These are phyloP conservation scores for Cryphonectria japonica DNA, from an alignment of 2,329 filamentous ascomycete species.

Conservation along the genomic window DNA sequence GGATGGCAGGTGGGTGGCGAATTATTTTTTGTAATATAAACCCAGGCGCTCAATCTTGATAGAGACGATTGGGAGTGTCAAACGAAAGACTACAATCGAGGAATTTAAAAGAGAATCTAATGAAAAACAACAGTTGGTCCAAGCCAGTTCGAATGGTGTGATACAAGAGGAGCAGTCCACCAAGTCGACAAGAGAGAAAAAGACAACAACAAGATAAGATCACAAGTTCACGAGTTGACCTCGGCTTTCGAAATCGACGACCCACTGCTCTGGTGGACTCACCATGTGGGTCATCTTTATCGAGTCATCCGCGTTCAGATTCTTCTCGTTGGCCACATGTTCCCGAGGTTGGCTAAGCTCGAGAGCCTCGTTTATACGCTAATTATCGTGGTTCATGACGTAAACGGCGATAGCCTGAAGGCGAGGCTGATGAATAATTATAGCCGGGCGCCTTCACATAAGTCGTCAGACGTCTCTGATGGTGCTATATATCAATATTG, in stretches of 20 bases:
- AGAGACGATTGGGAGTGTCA: not conserved
- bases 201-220: constrained; percentile 24
- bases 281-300: constrained; percentile 14
- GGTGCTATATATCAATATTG: not conserved
- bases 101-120: not conserved
- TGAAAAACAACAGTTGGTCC: not conserved
- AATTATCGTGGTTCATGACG: not conserved
- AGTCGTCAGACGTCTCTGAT: not conserved
- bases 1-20: not conserved
- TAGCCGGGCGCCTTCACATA: not conserved
- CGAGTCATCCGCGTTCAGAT: constrained; percentile 2
- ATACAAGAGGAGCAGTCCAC: not conserved
- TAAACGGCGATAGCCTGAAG: not conserved
- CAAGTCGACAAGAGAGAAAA: not conserved
- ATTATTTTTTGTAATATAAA: not conserved
- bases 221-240: constrained; percentile 17
- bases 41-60: not conserved
- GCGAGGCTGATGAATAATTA: not conserved
- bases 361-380: constrained; percentile 3
- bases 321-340: constrained; percentile 11
- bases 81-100: not conserved
- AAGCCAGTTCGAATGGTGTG: constrained; percentile 1
- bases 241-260: constrained; percentile 20
- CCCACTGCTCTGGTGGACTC: constrained; percentile 20
- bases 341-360: not conserved